Percentiles rank a stretch among this genome's conserved stretches.
These are phyloP conservation scores for Trichosporon asahii DNA, from an alignment of 1,284 basidiomycete species.

Conservation along the genomic window DNA sequence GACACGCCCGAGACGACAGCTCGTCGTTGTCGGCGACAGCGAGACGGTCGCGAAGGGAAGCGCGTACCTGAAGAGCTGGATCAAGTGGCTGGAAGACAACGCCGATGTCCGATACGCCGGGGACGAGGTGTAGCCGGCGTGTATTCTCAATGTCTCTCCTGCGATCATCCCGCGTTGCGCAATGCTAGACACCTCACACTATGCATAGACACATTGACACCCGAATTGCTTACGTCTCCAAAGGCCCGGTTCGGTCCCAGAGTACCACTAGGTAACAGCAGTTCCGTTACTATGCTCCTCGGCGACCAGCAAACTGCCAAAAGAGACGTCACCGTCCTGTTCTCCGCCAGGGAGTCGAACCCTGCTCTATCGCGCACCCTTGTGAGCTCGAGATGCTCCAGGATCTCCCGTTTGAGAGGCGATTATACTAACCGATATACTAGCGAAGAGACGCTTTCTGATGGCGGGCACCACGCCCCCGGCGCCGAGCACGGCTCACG, in stretches of 20 bases:
- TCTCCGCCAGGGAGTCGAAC: slow-evolving; percentile 1
- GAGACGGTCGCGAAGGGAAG: slow-evolving; percentile 80
- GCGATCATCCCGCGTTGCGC: not conserved
- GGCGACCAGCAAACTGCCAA: not conserved
- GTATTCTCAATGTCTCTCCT: too few species aligned
- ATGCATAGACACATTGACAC: too few species aligned
- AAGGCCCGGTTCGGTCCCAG: too few species aligned
- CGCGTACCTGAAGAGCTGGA: slow-evolving; percentile 79
- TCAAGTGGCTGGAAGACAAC: slow-evolving; percentile 80
- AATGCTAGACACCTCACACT: too few species aligned
- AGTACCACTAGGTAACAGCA: too few species aligned
- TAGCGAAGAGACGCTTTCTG: not conserved
- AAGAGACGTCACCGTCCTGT: not conserved
- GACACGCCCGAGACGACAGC: slow-evolving; percentile 85
- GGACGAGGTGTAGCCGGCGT: slow-evolving; percentile 28
- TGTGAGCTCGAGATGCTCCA: not conserved
- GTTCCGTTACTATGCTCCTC: too few species aligned
- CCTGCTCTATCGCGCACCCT: not conserved
- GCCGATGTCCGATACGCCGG: slow-evolving; percentile 84
- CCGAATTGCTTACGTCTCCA: too few species aligned
- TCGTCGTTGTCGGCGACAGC: slow-evolving; percentile 87
- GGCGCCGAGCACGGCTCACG: not conserved
- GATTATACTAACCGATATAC: slow-evolving; percentile 5
- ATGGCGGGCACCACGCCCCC: not conserved
- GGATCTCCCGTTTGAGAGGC: not conserved